Conservation (phyloP, 352 stramenopile genomes). For the Globisporangium solare region DNA sequence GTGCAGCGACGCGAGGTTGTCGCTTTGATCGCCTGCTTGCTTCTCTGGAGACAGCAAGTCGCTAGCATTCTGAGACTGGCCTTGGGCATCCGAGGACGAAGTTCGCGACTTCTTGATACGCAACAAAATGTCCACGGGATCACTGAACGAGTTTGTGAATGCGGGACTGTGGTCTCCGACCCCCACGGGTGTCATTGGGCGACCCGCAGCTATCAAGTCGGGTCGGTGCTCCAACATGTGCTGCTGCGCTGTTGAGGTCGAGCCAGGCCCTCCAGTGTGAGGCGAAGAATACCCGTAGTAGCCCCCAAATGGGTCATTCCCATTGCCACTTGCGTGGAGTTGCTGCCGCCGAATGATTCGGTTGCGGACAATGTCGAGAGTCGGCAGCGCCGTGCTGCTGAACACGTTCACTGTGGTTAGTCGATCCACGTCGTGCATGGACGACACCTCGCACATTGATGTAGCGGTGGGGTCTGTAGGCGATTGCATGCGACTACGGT, state of each 20-base stretch:
- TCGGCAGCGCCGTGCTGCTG: slow-evolving; percentile 39
- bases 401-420: slow-evolving; percentile 10
- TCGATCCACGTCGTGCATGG: slow-evolving; percentile 8
- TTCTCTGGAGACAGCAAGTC: slow-evolving; percentile 31
- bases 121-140: slow-evolving; percentile 71
- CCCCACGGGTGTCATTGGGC: slow-evolving; percentile 17
- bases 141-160: slow-evolving; percentile 60
- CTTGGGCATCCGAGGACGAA: slow-evolving; percentile 16
- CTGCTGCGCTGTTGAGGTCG: slow-evolving; percentile 2
- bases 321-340: slow-evolving; percentile 16
- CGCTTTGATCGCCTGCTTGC: slow-evolving; percentile 32
- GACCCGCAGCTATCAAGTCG: slow-evolving; percentile 17
- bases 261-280: slow-evolving; percentile 11
- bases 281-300: slow-evolving; percentile 21
- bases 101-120: slow-evolving; percentile 71
- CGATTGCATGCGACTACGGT: slow-evolving; percentile 16
- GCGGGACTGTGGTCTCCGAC: slow-evolving; percentile 15
- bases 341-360: slow-evolving; percentile 47
- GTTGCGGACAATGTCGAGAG: slow-evolving; percentile 58
- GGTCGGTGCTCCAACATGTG: slow-evolving; percentile 20
- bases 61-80: slow-evolving; percentile 9
- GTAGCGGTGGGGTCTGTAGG: slow-evolving; percentile 16
- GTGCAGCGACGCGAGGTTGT: slow-evolving; percentile 58
- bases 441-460: slow-evolving; percentile 11
- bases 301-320: slow-evolving; percentile 18